Base-by-base conservation (phyloP, 768 basidiomycete species). In the Tephrocybe sp. region DNA sequence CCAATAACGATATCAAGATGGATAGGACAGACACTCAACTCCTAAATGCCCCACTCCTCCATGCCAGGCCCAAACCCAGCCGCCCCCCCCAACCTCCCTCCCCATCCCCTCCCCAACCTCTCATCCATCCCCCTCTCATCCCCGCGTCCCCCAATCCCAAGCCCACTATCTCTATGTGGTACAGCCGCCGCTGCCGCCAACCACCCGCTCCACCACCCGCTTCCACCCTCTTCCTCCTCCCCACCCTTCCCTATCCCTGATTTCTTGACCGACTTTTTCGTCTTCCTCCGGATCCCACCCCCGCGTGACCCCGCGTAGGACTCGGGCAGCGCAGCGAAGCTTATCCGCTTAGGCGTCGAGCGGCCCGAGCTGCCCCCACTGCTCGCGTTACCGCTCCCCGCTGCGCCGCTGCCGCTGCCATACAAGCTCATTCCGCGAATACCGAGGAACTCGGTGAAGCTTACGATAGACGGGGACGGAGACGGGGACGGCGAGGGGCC, bases 241-340 rank as follows among this genome's bases (percentile, higher is more conserved):
- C 56, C 42, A 35, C 60, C 15, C 53, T 54, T 47, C 53, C 47
- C 19, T 15, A 7, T 12, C 21, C 18, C 31, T 27, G n/a, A 25
- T 18, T 42, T 18, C 26, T 30, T 48, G 39, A 48, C 38, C 30
- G 47, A 31, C 46, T 44, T 21, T 56, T 47, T 35, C 59, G 43
- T 49, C 36, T 64, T 71, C 16, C 60, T 60, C 57, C 72, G 66
- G 40, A 61, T 53, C 44, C 68, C 41, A 44, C 45, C 66, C 55
- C 69, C 56, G 51, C 59, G 63, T 48, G 67, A 66, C 8, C 66
- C 62, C 44, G 55, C 52, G 53, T 86, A 84, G 28, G 82, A 79
- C 65, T 89, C 87, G 0, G 87, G 87, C 40, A 86, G 71, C 67
- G 83, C 76, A 28, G 87, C 87, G 55, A 91, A 91, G 52, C 83